Evolutionary conservation across 2,329 filamentous ascomycete species (phyloP).

Genomic region (Coleophoma eucalyptorum): DNA sequence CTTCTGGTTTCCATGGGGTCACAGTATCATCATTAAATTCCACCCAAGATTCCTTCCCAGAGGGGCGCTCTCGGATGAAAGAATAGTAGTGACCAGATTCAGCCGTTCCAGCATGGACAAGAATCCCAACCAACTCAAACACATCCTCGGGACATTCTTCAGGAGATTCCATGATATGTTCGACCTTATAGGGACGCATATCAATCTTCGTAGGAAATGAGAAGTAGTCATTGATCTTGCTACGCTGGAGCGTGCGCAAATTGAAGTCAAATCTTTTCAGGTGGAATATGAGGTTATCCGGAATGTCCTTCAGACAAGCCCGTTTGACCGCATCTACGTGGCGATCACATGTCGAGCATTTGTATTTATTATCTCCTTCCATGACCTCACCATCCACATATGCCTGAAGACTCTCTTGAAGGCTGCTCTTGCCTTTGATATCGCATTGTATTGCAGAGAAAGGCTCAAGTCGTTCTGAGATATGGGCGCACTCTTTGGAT

Average conservation of each 20-base stretch:
- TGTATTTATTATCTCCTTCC: slow-evolving; percentile 98
- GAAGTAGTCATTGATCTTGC: slow-evolving; percentile 95
- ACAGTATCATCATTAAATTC: slow-evolving; percentile 95
- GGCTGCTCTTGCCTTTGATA: slow-evolving; percentile 82
- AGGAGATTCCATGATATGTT: slow-evolving; percentile 66
- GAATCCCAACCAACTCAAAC: slow-evolving; percentile 91
- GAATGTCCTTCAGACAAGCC: slow-evolving; percentile 86
- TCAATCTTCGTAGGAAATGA: slow-evolving; percentile 81
- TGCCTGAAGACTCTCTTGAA: slow-evolving; percentile 87
- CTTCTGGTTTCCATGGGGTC: slow-evolving; percentile 66
- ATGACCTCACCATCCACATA: slow-evolving; percentile 95
- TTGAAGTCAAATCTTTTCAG: slow-evolving; percentile 87
- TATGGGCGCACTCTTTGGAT: slow-evolving; percentile 89
- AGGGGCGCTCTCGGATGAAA: slow-evolving; percentile 78
- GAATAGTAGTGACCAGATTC: slow-evolving; percentile 98
- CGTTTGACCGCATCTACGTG: slow-evolving; percentile 93
- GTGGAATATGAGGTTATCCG: slow-evolving; percentile 93
- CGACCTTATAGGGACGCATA: slow-evolving; percentile 87
- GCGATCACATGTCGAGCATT: slow-evolving; percentile 83
- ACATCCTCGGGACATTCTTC: slow-evolving; percentile 60
- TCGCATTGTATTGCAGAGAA: slow-evolving; percentile 96
- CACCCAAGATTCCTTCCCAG: slow-evolving; percentile 61
- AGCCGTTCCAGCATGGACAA: slow-evolving; percentile 89
- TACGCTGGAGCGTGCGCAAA: slow-evolving; percentile 69
- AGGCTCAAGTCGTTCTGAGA: slow-evolving; percentile 84